Evolutionary conservation across 306 rosid genomes (phyloP).

Genomic region (Lablab purpureus): DNA sequence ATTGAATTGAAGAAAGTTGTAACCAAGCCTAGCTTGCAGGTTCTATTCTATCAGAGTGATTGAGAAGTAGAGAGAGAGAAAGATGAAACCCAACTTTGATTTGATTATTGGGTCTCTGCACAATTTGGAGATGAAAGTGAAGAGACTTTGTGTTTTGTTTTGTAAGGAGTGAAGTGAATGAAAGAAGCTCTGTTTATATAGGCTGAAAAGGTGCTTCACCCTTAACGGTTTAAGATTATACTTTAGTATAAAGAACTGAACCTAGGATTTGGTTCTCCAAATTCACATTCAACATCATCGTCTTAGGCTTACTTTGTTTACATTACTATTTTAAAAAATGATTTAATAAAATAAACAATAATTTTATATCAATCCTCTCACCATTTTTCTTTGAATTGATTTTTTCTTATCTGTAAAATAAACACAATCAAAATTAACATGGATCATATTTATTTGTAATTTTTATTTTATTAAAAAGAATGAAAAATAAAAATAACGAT

Average conservation of each 20-base stretch:
- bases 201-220: not conserved
- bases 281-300: not conserved
- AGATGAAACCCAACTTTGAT: conserved; percentile 53
- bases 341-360: no score
- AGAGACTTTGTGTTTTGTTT: conserved; percentile 11
- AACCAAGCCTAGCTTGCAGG: conserved; percentile 2
- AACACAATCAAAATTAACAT: no score
- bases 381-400: no score
- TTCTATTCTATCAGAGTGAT: not conserved
- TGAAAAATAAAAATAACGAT: no score
- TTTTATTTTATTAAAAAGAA: no score
- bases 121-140: conserved; percentile 9
- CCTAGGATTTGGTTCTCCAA: not conserved
- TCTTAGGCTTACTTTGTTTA: not conserved
- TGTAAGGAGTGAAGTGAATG: not conserved
- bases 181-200: conserved; percentile 8
- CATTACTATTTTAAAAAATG: no score
- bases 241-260: not conserved
- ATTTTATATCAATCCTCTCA: no score
- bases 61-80: conserved; percentile 18
- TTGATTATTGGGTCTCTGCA: conserved; percentile 55
- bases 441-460: no score
- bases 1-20: not conserved
- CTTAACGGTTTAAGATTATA: not conserved
- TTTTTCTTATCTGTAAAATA: no score